phyloP scores from a whole-genome alignment of 208 protist genomes.

The Acanthamoeba comandoni region DNA sequence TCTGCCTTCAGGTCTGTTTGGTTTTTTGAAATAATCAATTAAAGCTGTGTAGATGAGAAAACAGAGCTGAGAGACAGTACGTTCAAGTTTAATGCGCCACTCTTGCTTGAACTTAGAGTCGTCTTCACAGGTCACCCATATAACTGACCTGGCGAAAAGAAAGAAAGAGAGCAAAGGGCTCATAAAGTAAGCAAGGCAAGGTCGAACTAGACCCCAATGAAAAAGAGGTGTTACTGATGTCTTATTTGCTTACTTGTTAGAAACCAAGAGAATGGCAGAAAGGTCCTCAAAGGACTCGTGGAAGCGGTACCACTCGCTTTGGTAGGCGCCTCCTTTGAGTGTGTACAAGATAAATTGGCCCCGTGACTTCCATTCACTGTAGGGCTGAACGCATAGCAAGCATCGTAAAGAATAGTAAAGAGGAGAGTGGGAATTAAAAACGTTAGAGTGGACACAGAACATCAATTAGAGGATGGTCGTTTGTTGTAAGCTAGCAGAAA shows the following conservation, averaged over 20 bases:
- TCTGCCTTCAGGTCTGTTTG: neutral
- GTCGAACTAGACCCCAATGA: no score
- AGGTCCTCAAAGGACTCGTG: conserved; percentile 43
- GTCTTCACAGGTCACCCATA: conserved; percentile 33
- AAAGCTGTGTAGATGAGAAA: neutral
- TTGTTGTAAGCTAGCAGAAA: no score
- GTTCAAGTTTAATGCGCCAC: conserved; percentile 27
- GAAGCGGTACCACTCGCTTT: conserved; percentile 62
- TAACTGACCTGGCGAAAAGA: conserved; percentile 19
- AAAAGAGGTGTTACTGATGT: no score
- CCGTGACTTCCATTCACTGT: conserved; percentile 10
- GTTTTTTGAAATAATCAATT: neutral
- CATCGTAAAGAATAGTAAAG: no score
- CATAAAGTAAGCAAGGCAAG: no score
- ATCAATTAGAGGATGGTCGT: no score
- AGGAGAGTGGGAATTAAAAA: no score
- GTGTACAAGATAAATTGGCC: conserved; percentile 67
- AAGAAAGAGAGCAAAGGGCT: neutral
- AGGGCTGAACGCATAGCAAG: neutral
- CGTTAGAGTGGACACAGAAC: no score
- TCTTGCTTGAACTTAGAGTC: conserved; percentile 46
- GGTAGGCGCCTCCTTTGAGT: conserved; percentile 42
- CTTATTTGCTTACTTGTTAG: conserved; percentile 58
- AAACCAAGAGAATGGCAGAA: conserved; percentile 1
- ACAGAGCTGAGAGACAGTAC: neutral